A percentile compares a stretch with the other conserved stretches of the same genome.
Evolutionary conservation across 2,329 filamentous ascomycete genomes (phyloP).

Genomic region (Mariannaea elegans): DNA sequence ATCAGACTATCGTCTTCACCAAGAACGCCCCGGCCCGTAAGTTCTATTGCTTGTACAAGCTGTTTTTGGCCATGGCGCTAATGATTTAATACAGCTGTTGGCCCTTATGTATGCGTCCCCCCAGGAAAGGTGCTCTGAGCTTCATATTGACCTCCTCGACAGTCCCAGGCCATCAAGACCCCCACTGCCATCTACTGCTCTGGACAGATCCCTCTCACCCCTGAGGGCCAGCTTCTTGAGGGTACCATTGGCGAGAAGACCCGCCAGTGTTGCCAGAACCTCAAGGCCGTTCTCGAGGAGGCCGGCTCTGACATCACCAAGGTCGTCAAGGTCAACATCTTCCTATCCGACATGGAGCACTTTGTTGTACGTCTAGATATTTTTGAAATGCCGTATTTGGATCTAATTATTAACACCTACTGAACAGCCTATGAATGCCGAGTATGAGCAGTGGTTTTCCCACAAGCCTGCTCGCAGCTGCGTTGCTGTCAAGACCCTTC

Average conservation of each 20-base stretch:
- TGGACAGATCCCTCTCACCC: constrained; percentile 75
- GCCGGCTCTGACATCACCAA: constrained; percentile 81
- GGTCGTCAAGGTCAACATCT: constrained; percentile 92
- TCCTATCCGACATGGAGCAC: constrained; percentile 89
- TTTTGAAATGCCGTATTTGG: background rate
- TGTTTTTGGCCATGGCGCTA: constrained; percentile 7
- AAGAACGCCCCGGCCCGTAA: constrained; percentile 67
- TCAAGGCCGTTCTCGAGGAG: constrained; percentile 83
- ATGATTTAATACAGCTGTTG: constrained; percentile 58
- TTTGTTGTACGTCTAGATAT: constrained; percentile 66
- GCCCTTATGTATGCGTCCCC: constrained; percentile 65
- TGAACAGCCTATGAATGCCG: constrained; percentile 78
- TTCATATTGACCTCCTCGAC: constrained; percentile 28
- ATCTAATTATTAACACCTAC: background rate
- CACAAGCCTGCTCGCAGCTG: constrained; percentile 90
- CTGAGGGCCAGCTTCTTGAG: constrained; percentile 63
- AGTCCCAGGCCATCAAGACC: constrained; percentile 75
- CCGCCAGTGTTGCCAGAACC: constrained; percentile 74
- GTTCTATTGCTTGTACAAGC: constrained; percentile 39
- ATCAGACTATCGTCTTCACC: constrained; percentile 62
- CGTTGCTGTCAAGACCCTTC: constrained; percentile 88
- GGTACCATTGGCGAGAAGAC: constrained; percentile 72
- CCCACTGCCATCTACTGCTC: constrained; percentile 73
- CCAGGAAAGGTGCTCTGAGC: constrained; percentile 22
- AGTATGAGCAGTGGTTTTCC: constrained; percentile 84